Conservation (phyloP, 2,329 filamentous ascomycete species). For the Fusarium begoniae region DNA sequence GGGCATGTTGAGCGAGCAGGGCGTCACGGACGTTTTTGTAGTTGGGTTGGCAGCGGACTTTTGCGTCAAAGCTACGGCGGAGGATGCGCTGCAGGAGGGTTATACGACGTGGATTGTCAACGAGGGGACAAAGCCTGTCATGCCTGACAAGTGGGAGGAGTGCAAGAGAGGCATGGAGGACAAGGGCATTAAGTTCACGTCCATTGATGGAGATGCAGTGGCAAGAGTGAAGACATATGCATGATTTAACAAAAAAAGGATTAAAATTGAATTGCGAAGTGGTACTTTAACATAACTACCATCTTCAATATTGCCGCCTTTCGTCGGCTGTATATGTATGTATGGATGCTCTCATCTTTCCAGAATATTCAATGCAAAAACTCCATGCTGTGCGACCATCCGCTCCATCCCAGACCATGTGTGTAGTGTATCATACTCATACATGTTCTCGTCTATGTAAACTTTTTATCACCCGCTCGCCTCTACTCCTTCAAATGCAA, state of each 20-base stretch:
- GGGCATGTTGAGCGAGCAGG: slow-evolving; percentile 61
- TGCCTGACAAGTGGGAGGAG: slow-evolving; percentile 66
- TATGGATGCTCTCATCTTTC: slow-evolving; percentile 39
- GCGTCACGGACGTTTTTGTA: slow-evolving; percentile 82
- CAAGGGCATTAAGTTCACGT: slow-evolving; percentile 71
- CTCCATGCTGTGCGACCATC: slow-evolving; percentile 38
- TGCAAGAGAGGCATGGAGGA: slow-evolving; percentile 62
- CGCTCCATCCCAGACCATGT: slow-evolving; percentile 26
- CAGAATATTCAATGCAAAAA: slow-evolving; percentile 44
- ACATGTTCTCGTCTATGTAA: slow-evolving; percentile 30
- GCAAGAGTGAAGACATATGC: slow-evolving; percentile 29
- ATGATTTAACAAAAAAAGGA: slow-evolving; percentile 19
- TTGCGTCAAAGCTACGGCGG: slow-evolving; percentile 84
- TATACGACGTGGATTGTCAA: slow-evolving; percentile 80
- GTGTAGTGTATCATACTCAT: slow-evolving; percentile 24
- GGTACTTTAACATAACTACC: slow-evolving; percentile 26
- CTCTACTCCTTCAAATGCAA: slow-evolving; percentile 16
- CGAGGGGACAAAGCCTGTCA: slow-evolving; percentile 80
- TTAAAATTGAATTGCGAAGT: slow-evolving; percentile 34
- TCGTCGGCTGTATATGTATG: slow-evolving; percentile 31
- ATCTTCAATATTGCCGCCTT: slow-evolving; percentile 21
- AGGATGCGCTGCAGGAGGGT: slow-evolving; percentile 79
- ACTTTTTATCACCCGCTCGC: slow-evolving; percentile 15
- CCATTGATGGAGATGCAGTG: slow-evolving; percentile 38
- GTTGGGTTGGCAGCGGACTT: slow-evolving; percentile 90